Conservation (phyloP, 2,329 filamentous ascomycete species). For the Aureobasidium sp. region DNA sequence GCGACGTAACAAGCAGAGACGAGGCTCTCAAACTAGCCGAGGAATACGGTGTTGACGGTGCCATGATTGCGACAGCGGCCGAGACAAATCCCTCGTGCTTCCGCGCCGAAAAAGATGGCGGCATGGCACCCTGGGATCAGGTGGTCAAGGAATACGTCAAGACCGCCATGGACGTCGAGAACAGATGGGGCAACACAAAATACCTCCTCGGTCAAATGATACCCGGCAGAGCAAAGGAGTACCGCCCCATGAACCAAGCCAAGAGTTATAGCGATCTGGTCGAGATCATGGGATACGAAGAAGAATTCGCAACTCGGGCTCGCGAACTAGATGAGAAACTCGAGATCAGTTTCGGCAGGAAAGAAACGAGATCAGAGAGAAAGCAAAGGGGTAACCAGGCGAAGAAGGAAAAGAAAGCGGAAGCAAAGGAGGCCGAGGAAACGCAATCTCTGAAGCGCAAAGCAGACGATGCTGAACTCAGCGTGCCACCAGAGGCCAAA, state of each 20-base stretch:
- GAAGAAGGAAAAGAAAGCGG: slow-evolving; percentile 29
- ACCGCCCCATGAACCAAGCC: slow-evolving; percentile 51
- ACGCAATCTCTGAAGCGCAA: slow-evolving; percentile 14
- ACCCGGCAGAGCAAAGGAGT: slow-evolving; percentile 63
- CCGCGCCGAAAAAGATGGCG: slow-evolving; percentile 58
- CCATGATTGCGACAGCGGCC: slow-evolving; percentile 92
- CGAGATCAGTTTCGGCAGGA: slow-evolving; percentile 42
- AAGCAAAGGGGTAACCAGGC: slow-evolving; percentile 21
- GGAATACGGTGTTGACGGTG: slow-evolving; percentile 82
- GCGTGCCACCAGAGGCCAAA: slow-evolving; percentile 17
- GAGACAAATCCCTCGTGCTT: slow-evolving; percentile 91
- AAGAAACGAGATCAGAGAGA: slow-evolving; percentile 38
- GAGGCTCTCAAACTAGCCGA: slow-evolving; percentile 61
- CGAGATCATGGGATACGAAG: slow-evolving; percentile 52
- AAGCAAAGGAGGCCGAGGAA: slow-evolving; percentile 20
- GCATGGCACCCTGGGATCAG: slow-evolving; percentile 63
- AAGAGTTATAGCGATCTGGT: slow-evolving; percentile 67
- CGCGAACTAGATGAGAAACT: slow-evolving; percentile 55
- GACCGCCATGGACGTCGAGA: slow-evolving; percentile 66
- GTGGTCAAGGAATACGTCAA: slow-evolving; percentile 69
- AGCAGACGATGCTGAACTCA: slow-evolving; percentile 10
- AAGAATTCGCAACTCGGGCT: slow-evolving; percentile 54
- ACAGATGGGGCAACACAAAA: slow-evolving; percentile 88
- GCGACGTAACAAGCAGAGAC: slow-evolving; percentile 71
- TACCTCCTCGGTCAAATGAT: slow-evolving; percentile 79